Base-by-base conservation (phyloP, 768 basidiomycete species). In the Termitomyces sp. region DNA sequence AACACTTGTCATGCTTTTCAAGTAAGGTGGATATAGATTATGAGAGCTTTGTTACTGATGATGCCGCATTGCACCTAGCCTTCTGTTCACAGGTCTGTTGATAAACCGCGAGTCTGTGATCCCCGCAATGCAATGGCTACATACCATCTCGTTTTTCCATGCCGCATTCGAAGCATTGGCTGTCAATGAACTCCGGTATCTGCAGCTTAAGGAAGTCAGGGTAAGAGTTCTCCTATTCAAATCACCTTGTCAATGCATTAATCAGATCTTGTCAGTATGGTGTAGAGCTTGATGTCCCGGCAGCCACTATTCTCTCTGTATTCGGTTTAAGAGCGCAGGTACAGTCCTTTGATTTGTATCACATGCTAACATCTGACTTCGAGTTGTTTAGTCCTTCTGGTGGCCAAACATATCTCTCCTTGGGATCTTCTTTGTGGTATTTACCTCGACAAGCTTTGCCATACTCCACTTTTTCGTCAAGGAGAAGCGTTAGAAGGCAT, bases 71-170 rank as follows among this genome's bases (percentile, higher is more conserved):
- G 21, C 8, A 33, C 5, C 17, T 65, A 98, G 96, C 68, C 76
- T 99, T 54, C 77, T 98, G 57, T 99, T 98, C 71, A 96, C 96
- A 6, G 97, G 97, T 5, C 73, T 98, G 55, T 77, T 98, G 59
- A 94, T 99, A 73, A 99, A 98, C 71, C 86, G 94, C 48, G 90
- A 94, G 58, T 87, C 88, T 28, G 83, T 98, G 12, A 78, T 83
- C 0, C 77, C 79, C 0, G 78, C 75, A 38, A 75, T 97, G 50
- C 85, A 82, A 56, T 97, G 93, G 91, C 73, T 99, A 57, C 90
- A 94, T 67, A 94, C 89, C 0, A 66, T 91, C 6, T 97, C 94
- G 5, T 98, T 98, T 80, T 99, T 97, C 86, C 97, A 99, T 73
- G 96, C 97, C 23, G 97, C 92, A 0, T 98, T 94, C 63, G 97